A percentile compares a stretch with the other conserved stretches of the same genome.
Conservation (phyloP, 108 stramenopile species). For the Pseudonitzschia multiseries region DNA sequence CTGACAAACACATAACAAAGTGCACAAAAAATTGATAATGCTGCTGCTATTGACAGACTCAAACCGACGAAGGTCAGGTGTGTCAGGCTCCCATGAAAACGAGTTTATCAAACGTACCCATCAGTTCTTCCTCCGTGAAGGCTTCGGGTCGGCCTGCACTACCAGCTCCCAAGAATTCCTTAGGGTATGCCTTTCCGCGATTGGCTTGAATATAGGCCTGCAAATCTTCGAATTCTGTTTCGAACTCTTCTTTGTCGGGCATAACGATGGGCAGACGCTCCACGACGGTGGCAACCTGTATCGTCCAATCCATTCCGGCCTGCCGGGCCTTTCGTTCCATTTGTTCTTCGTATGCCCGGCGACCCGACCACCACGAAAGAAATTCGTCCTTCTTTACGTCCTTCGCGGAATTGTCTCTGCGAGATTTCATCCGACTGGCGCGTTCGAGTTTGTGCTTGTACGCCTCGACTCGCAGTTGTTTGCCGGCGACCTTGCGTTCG, state of each 20-base stretch:
- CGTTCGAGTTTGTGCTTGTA: slow-evolving; percentile 47
- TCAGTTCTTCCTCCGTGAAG: slow-evolving; percentile 57
- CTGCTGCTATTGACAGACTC: too few species aligned
- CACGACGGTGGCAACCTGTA: slow-evolving; percentile 72
- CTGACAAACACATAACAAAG: neutral
- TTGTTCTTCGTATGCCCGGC: slow-evolving; percentile 49
- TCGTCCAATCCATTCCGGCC: slow-evolving; percentile 70
- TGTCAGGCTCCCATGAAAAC: too few species aligned
- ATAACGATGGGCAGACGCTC: slow-evolving; percentile 72
- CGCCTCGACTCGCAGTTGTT: slow-evolving; percentile 50
- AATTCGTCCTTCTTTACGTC: slow-evolving; percentile 50
- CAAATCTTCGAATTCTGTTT: slow-evolving; percentile 65
- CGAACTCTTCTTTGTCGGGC: slow-evolving; percentile 68
- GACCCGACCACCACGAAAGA: slow-evolving; percentile 60
- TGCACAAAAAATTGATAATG: neutral
- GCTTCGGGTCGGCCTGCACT: slow-evolving; percentile 8
- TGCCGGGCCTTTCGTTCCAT: slow-evolving; percentile 63
- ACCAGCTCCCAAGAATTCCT: slow-evolving; percentile 32
- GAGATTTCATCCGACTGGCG: slow-evolving; percentile 42
- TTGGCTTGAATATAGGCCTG: slow-evolving; percentile 48
- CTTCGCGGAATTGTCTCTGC: slow-evolving; percentile 51
- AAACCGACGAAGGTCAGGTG: too few species aligned
- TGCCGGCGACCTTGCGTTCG: slow-evolving; percentile 53
- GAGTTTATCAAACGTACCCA: slow-evolving; percentile 42
- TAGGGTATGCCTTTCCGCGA: slow-evolving; percentile 72